Percentiles rank a stretch among this genome's conserved stretches.
Evolutionary conservation across 176 grass and related monocot genomes (phyloP).

Genomic region (Guadua angustifolia): DNA sequence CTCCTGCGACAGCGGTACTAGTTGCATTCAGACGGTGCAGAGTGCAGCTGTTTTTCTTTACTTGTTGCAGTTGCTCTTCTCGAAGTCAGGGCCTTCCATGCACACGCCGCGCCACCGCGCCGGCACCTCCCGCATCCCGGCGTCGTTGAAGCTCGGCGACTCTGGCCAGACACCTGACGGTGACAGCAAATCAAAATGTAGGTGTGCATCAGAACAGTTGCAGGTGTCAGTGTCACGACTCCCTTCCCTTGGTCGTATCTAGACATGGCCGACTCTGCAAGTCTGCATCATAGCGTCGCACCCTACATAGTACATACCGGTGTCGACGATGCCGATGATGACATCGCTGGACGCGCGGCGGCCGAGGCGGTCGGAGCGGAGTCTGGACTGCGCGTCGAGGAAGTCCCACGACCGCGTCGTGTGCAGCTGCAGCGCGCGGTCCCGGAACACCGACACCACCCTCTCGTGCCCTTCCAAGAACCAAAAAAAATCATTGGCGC

Average conservation of each 20-base stretch:
- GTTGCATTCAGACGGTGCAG: neutral
- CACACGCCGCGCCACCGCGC: slow-evolving; percentile 86
- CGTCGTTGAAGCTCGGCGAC: slow-evolving; percentile 83
- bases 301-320: slow-evolving; percentile 38
- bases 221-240: neutral
- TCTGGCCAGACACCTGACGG: slow-evolving; percentile 84
- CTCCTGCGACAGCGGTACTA: neutral
- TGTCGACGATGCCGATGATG: slow-evolving; percentile 87
- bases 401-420: slow-evolving; percentile 98
- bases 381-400: slow-evolving; percentile 73
- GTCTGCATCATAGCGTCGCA: neutral
- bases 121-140: slow-evolving; percentile 68
- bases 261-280: neutral
- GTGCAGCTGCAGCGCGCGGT: slow-evolving; percentile 84
- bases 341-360: slow-evolving; percentile 73
- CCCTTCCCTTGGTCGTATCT: neutral
- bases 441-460: slow-evolving; percentile 83
- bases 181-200: neutral
- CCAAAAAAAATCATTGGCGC: neutral
- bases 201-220: neutral
- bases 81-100: slow-evolving; percentile 97
- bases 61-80: slow-evolving; percentile 88
- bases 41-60: neutral
- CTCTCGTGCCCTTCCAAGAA: slow-evolving; percentile 56
- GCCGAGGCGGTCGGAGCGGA: slow-evolving; percentile 57